Evolutionary conservation across 2,329 filamentous ascomycete genomes (phyloP).

Genomic region (Diaporthe capsici): DNA sequence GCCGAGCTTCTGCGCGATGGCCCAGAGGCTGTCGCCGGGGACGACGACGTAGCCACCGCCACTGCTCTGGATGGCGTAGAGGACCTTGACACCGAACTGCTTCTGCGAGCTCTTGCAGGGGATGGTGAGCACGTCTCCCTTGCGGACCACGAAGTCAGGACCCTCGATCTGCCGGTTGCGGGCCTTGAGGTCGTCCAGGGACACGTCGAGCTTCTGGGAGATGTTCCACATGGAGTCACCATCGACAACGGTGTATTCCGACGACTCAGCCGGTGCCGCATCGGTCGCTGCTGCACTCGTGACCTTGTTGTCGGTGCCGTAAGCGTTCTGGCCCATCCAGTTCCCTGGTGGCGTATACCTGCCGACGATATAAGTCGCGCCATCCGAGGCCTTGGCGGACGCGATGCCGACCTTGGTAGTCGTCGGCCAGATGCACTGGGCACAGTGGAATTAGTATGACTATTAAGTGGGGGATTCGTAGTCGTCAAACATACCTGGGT

Average conservation of each 20-base stretch:
- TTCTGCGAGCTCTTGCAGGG: not conserved
- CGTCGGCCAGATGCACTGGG: constrained; percentile 40
- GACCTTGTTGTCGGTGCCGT: not conserved
- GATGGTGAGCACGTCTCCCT: constrained; percentile 1
- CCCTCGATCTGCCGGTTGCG: constrained; percentile 12
- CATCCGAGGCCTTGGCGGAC: constrained; percentile 34
- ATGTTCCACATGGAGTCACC: constrained; percentile 5
- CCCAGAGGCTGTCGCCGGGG: not conserved
- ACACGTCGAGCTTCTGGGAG: constrained; percentile 4
- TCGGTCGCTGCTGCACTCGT: no score
- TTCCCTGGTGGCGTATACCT: constrained; percentile 40
- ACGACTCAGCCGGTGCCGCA: not conserved
- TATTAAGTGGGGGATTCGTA: not conserved
- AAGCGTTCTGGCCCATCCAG: constrained; percentile 21
- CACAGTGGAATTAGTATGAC: no score
- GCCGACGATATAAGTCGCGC: constrained; percentile 38
- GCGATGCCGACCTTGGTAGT: constrained; percentile 41
- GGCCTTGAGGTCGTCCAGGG: constrained; percentile 5
- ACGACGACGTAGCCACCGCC: not conserved
- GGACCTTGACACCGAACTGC: constrained; percentile 10
- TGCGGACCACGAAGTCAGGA: not conserved
- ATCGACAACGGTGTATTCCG: not conserved
- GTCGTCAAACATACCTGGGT: constrained; percentile 6
- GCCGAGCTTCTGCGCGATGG: not conserved
- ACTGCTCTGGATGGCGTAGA: not conserved